Percentiles rank a stretch among this genome's conserved stretches.
These are phyloP conservation scores for Suillus subaureus DNA, from an alignment of 768 basidiomycete genomes.

Conservation along the genomic window DNA sequence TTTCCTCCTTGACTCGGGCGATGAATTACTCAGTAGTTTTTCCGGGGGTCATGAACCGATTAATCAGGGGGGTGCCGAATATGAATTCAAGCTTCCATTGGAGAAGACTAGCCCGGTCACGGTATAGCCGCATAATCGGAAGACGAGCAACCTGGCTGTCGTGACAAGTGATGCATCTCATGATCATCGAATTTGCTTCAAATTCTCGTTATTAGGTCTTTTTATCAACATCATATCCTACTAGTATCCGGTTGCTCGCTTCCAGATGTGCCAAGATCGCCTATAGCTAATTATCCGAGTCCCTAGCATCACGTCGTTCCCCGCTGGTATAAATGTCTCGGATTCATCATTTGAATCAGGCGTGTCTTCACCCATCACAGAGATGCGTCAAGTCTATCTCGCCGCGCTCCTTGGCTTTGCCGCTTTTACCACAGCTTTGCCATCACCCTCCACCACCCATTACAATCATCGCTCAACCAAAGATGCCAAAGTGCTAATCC, in stretches of 20 bases:
- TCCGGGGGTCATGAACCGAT: neutral
- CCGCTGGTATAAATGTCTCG: neutral
- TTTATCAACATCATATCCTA: neutral
- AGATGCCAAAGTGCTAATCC: constrained; percentile 49
- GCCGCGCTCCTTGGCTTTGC: constrained; percentile 1
- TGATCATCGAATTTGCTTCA: no score
- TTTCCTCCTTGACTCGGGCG: neutral
- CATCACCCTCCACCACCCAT: neutral
- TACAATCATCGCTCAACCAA: constrained; percentile 8
- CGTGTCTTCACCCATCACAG: neutral
- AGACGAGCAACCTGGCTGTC: no score
- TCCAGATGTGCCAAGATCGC: no score
- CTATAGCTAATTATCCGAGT: neutral
- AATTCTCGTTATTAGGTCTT: no score
- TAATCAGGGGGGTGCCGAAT: neutral
- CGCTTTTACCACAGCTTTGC: neutral
- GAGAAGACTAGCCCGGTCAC: no score
- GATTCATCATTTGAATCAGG: neutral
- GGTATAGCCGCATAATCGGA: no score
- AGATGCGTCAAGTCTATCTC: neutral
- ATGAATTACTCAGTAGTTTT: neutral
- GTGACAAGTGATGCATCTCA: no score
- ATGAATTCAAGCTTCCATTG: no score
- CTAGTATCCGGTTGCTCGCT: neutral
- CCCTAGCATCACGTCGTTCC: neutral